phyloP scores from a whole-genome alignment of 345 rosid species.

The Raphanus raphanistrum region DNA sequence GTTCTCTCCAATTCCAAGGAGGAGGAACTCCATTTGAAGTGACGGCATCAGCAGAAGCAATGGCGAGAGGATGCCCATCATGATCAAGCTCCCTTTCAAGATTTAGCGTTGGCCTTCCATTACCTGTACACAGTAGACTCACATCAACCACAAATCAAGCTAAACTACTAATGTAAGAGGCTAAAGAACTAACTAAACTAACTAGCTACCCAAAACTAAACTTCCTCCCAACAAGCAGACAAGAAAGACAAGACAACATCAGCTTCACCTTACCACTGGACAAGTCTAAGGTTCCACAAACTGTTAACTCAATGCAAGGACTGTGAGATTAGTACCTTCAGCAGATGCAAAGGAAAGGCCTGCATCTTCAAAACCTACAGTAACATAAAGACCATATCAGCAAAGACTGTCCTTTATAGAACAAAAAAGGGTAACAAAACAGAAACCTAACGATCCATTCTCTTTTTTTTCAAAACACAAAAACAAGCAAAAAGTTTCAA shows the following conservation, averaged over 20 bases:
- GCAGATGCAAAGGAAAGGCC: conserved; percentile 76
- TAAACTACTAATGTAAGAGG: not conserved
- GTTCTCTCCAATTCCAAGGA: conserved; percentile 95
- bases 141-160: conserved; percentile 18
- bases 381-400: conserved; percentile 18
- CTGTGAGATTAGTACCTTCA: conserved; percentile 57
- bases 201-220: not conserved
- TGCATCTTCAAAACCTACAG: conserved; percentile 85
- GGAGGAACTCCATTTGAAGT: conserved; percentile 75
- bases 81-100: conserved; percentile 91
- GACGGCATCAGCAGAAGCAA: conserved; percentile 70
- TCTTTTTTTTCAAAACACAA: not conserved
- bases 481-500: not conserved
- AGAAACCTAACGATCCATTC: not conserved
- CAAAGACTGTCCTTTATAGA: not conserved
- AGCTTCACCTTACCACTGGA: not conserved
- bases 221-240: not conserved
- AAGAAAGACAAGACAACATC: not conserved
- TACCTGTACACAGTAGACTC: conserved; percentile 52
- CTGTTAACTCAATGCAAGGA: no score
- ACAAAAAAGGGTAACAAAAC: conserved; percentile 7
- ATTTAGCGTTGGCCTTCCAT: conserved; percentile 74
- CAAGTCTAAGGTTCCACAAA: no score
- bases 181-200: not conserved
- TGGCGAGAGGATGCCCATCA: conserved; percentile 92